Evolutionary conservation across 2,329 filamentous ascomycete species (phyloP).

Genomic region (Arthrobotrys conoides): DNA sequence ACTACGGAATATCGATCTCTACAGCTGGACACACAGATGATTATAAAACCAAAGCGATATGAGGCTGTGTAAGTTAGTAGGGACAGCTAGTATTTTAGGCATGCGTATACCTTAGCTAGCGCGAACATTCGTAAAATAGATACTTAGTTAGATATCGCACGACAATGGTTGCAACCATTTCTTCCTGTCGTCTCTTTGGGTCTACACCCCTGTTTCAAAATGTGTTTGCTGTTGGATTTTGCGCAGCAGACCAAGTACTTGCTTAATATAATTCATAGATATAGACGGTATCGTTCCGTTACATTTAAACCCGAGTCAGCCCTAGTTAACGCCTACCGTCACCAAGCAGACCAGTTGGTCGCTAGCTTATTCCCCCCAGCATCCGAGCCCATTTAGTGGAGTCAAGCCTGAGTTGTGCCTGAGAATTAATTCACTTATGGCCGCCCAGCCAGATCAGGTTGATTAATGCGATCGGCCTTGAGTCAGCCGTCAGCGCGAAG

Average conservation of each 20-base stretch:
- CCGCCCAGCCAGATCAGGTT: no score
- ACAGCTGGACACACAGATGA: neutral
- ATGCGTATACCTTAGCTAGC: no score
- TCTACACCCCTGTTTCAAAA: neutral
- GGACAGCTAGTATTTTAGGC: no score
- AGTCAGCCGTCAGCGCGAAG: constrained; percentile 13
- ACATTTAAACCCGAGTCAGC: neutral
- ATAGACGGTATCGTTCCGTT: no score
- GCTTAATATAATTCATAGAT: no score
- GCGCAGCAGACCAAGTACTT: no score
- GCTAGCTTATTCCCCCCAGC: neutral
- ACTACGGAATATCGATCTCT: no score
- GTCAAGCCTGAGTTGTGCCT: constrained; percentile 24
- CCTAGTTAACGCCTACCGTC: neutral
- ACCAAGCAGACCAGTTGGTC: no score
- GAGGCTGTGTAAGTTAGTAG: no score
- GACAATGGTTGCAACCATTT: no score
- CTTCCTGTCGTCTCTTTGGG: no score
- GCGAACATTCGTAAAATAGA: no score
- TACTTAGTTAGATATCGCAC: neutral
- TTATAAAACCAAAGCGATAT: neutral
- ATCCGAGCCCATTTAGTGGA: neutral
- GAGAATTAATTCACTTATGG: constrained; percentile 27
- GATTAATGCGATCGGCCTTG: neutral
- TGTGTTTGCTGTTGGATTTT: constrained; percentile 8